Percentiles rank a stretch among this genome's conserved stretches.
Conservation (phyloP, 129 eudicot genomes). For the Logfia minima region DNA sequence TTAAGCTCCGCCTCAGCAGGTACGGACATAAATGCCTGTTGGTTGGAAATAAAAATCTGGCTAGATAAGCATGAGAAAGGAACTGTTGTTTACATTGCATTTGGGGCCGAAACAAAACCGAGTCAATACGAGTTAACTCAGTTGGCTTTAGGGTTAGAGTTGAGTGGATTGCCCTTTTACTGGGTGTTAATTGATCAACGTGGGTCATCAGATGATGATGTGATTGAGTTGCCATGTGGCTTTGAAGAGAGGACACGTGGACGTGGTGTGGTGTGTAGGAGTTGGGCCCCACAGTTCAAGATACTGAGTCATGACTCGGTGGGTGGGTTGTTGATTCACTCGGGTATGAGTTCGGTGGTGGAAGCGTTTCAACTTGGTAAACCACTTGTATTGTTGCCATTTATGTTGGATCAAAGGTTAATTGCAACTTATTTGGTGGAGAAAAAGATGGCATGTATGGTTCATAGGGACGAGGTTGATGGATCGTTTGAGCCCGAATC, state of each 20-base stretch:
- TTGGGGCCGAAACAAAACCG: conserved; percentile 44
- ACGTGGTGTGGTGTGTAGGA: conserved; percentile 33
- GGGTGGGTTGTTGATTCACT: conserved; percentile 36
- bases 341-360: conserved; percentile 29
- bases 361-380: conserved; percentile 22
- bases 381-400: conserved; percentile 25
- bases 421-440: conserved; percentile 36
- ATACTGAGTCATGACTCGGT: conserved; percentile 40
- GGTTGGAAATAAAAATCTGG: conserved; percentile 23
- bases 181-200: conserved; percentile 32
- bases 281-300: conserved; percentile 38
- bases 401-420: conserved; percentile 22
- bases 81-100: conserved; percentile 40
- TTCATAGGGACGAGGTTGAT: conserved; percentile 26
- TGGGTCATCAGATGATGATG: conserved; percentile 28
- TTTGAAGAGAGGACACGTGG: conserved; percentile 33
- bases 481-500: conserved; percentile 40
- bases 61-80: conserved; percentile 28
- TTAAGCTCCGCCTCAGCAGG: neutral
- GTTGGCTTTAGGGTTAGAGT: conserved; percentile 44
- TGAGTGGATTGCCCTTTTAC: conserved; percentile 20
- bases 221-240: conserved; percentile 26
- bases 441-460: conserved; percentile 20
- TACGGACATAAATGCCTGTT: neutral
- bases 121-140: conserved; percentile 43